A percentile compares a stretch with the other conserved stretches of the same genome.
Evolutionary conservation across 257 asterid genomes (phyloP).

Genomic region (Avicennia marina): DNA sequence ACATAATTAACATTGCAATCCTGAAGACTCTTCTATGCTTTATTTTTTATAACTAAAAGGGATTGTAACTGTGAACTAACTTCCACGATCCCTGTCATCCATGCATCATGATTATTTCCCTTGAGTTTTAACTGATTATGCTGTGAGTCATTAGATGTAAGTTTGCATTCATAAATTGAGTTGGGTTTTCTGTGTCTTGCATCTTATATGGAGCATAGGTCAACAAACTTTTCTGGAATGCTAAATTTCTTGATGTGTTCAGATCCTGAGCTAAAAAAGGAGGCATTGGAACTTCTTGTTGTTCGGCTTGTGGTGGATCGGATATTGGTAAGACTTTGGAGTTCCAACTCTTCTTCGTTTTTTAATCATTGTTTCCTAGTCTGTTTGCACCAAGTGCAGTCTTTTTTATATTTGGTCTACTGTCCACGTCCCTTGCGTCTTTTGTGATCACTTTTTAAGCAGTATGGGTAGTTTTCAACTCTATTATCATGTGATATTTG

Average conservation of each 20-base stretch:
- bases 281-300: constrained; percentile 73
- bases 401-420: too few relatives aligned
- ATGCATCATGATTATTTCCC: not conserved
- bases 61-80: not conserved
- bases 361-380: not conserved
- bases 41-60: not conserved
- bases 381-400: not conserved
- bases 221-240: not conserved
- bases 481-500: too few relatives aligned
- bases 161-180: not conserved
- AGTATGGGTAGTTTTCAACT: too few relatives aligned
- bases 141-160: constrained; percentile 2
- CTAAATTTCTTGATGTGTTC: constrained; percentile 22
- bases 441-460: constrained; percentile 9
- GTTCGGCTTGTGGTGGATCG: constrained; percentile 73
- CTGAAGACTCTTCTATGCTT: not conserved
- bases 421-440: not conserved
- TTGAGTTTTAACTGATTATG: not conserved
- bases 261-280: constrained; percentile 76
- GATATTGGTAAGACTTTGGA: constrained; percentile 53
- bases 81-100: not conserved
- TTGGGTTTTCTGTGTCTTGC: not conserved
- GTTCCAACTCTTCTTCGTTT: constrained; percentile 13
- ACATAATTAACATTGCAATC: not conserved
- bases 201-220: constrained; percentile 1